phyloP scores from a whole-genome alignment of 176 grass and related monocot genomes.

The Zea luxurians region DNA sequence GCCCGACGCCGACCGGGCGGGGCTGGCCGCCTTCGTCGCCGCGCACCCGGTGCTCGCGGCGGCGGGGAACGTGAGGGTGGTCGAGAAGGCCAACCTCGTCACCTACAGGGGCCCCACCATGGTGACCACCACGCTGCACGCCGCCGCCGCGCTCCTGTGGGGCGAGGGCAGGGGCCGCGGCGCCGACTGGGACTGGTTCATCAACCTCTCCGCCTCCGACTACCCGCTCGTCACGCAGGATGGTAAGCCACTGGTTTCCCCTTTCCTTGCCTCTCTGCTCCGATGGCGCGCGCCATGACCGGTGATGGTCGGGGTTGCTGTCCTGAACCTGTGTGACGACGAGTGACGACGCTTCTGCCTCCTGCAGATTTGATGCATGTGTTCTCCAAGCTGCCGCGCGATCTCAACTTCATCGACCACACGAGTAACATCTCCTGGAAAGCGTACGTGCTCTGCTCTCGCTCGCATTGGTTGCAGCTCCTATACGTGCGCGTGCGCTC shows the following conservation, averaged over 20 bases:
- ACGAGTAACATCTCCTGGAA: conserved; percentile 86
- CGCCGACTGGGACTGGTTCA: conserved; percentile 85
- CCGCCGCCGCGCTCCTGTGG: conserved; percentile 54
- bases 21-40: conserved; percentile 46
- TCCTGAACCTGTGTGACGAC: not conserved
- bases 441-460: conserved; percentile 46
- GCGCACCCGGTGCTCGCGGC: conserved; percentile 49
- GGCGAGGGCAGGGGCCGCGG: conserved; percentile 24
- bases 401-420: conserved; percentile 94
- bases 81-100: conserved; percentile 78
- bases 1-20: conserved; percentile 52
- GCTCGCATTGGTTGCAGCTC: not conserved
- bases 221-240: conserved; percentile 86
- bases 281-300: not conserved
- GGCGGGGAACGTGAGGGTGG: conserved; percentile 55
- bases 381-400: conserved; percentile 76
- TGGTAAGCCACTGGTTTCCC: conserved; percentile 23
- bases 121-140: conserved; percentile 88
- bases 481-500: not conserved
- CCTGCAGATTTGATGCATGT: conserved; percentile 71
- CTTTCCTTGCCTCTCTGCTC: not conserved
- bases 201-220: conserved; percentile 81
- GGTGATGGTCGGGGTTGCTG: not conserved
- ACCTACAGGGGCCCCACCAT: conserved; percentile 89
- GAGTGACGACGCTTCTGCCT: not conserved